phyloP scores from a whole-genome alignment of 2,329 filamentous ascomycete species.

The Helotiales sp. region DNA sequence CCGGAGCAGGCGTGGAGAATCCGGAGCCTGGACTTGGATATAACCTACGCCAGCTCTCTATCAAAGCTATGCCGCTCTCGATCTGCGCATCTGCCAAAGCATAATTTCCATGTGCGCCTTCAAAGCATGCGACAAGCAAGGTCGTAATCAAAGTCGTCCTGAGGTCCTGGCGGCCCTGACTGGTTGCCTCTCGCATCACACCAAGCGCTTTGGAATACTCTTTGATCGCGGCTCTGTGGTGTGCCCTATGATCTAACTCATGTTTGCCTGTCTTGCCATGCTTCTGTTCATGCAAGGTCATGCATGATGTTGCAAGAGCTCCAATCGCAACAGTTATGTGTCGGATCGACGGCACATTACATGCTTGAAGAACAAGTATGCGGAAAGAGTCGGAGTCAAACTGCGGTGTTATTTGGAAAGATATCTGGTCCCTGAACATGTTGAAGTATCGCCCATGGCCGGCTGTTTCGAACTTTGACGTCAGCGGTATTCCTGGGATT shows the following conservation, averaged over 20 bases:
- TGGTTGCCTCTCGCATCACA: slow-evolving; percentile 23
- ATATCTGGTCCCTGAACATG: slow-evolving; percentile 25
- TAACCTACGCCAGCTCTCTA: slow-evolving; percentile 41
- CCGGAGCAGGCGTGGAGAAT: slow-evolving; percentile 22
- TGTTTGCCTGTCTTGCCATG: neutral
- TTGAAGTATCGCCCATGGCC: slow-evolving; percentile 24
- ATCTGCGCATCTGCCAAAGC: slow-evolving; percentile 24
- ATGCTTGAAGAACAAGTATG: slow-evolving; percentile 23
- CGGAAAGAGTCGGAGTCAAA: slow-evolving; percentile 13
- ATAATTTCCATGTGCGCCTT: slow-evolving; percentile 27
- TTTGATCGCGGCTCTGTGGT: slow-evolving; percentile 20
- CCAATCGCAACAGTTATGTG: slow-evolving; percentile 27
- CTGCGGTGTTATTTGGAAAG: slow-evolving; percentile 21
- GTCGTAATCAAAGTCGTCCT: slow-evolving; percentile 27
- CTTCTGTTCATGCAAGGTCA: slow-evolving; percentile 7
- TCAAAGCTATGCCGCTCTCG: slow-evolving; percentile 23
- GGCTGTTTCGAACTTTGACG: slow-evolving; percentile 9
- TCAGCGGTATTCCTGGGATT: neutral
- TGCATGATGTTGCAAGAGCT: slow-evolving; percentile 24
- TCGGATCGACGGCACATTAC: slow-evolving; percentile 20
- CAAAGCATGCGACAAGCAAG: slow-evolving; percentile 29
- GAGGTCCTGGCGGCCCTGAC: slow-evolving; percentile 17
- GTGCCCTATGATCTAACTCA: neutral
- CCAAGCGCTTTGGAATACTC: slow-evolving; percentile 28
- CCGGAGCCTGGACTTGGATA: neutral